A percentile compares a stretch with the other conserved stretches of the same genome.
Conservation (phyloP, 2,329 filamentous ascomycete genomes). For the Biscogniauxia mediterranea region DNA sequence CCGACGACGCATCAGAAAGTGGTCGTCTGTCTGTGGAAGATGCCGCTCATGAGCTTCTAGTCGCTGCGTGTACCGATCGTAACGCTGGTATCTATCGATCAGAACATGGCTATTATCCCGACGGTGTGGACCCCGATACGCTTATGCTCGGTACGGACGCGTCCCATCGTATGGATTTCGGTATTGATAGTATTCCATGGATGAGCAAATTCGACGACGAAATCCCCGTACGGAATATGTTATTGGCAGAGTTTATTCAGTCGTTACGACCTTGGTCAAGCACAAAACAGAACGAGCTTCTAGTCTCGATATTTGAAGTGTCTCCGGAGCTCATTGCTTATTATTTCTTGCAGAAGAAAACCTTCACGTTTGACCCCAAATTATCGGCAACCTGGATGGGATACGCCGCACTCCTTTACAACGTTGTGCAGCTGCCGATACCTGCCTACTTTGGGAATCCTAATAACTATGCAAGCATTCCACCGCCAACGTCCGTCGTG, state of each 20-base stretch:
- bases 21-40: constrained; percentile 56
- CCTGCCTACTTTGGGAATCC: constrained; percentile 70
- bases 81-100: constrained; percentile 72
- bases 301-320: constrained; percentile 74
- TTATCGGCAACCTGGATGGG: constrained; percentile 93
- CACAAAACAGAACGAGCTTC: constrained; percentile 75
- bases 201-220: constrained; percentile 65
- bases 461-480: constrained; percentile 60
- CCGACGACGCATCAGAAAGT: constrained; percentile 39
- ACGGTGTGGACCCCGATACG: constrained; percentile 56
- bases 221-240: constrained; percentile 75
- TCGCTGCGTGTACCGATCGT: constrained; percentile 70
- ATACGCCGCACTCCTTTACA: constrained; percentile 85
- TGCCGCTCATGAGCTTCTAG: constrained; percentile 72
- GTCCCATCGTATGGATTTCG: constrained; percentile 56
- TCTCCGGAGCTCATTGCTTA: constrained; percentile 85
- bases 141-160: constrained; percentile 38
- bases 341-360: constrained; percentile 78
- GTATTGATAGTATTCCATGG: constrained; percentile 68
- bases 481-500: constrained; percentile 75
- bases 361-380: constrained; percentile 87
- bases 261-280: constrained; percentile 81
- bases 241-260: constrained; percentile 74
- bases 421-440: constrained; percentile 70
- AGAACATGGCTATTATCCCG: constrained; percentile 82